Conservation (phyloP, 164 flowering plant species). For the Chimonanthus praecox region DNA sequence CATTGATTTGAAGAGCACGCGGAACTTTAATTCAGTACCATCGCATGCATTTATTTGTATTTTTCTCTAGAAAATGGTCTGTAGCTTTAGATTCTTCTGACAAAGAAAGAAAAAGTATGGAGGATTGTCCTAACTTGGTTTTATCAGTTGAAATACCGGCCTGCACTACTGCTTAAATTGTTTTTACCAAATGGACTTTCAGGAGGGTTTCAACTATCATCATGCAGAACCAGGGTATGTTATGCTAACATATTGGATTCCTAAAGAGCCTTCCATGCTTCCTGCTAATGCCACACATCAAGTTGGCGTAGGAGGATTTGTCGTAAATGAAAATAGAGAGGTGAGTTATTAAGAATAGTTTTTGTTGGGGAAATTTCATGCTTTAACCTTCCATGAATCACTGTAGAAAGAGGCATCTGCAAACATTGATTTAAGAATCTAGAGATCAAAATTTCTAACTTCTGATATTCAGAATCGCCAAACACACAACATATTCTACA, state of each 20-base stretch:
- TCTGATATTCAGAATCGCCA: no score
- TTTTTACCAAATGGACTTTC: slow-evolving; percentile 1
- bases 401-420: no score
- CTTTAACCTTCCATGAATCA: not conserved
- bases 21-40: not conserved
- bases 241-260: slow-evolving; percentile 62
- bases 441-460: no score
- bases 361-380: not conserved
- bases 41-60: no score
- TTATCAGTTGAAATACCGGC: not conserved
- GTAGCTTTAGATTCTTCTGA: not conserved
- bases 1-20: not conserved
- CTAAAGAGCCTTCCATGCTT: slow-evolving; percentile 46
- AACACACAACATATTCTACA: no score
- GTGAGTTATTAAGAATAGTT: slow-evolving; percentile 12
- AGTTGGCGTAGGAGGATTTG: slow-evolving; percentile 55
- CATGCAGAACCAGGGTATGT: slow-evolving; percentile 62
- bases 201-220: slow-evolving; percentile 65
- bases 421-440: no score
- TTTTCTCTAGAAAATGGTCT: not conserved
- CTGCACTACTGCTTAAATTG: not conserved
- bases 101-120: no score
- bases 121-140: not conserved
- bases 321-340: slow-evolving; percentile 47
- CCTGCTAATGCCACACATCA: slow-evolving; percentile 59